Evolutionary conservation across 148 eudicot species (phyloP).

Genomic region (Spergularia bocconei): DNA sequence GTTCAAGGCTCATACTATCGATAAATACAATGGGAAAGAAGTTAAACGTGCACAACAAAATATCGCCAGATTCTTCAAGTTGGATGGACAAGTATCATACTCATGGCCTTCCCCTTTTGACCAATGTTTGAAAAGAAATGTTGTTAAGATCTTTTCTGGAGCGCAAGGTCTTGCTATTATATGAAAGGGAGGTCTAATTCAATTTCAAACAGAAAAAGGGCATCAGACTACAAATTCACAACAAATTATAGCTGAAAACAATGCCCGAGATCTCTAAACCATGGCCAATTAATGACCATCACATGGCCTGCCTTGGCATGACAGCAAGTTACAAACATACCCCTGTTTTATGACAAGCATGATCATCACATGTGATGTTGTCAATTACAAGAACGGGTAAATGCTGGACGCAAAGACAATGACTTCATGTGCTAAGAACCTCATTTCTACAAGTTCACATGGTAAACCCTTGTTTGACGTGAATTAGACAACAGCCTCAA

Average conservation of each 20-base stretch:
- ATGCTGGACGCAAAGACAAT: no score
- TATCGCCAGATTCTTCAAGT: background rate
- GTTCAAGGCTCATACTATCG: no score
- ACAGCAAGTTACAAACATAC: conserved; percentile 3
- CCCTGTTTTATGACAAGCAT: background rate
- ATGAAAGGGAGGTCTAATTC: background rate
- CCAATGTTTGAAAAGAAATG: background rate
- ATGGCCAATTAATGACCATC: conserved; percentile 4
- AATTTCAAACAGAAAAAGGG: background rate
- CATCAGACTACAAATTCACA: background rate
- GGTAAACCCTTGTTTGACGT: background rate
- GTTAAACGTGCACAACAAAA: background rate
- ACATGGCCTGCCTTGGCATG: background rate
- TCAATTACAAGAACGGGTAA: background rate
- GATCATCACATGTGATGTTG: background rate
- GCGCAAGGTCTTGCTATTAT: background rate
- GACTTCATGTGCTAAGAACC: no score
- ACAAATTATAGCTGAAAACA: background rate
- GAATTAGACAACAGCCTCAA: background rate
- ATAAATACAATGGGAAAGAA: background rate
- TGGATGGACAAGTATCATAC: background rate
- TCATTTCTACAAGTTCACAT: background rate
- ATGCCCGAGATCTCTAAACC: background rate
- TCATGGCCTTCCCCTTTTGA: background rate
- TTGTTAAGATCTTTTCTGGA: background rate